phyloP scores from a whole-genome alignment of 2,329 filamentous ascomycete genomes.

The Trichoderma cornu-damae region DNA sequence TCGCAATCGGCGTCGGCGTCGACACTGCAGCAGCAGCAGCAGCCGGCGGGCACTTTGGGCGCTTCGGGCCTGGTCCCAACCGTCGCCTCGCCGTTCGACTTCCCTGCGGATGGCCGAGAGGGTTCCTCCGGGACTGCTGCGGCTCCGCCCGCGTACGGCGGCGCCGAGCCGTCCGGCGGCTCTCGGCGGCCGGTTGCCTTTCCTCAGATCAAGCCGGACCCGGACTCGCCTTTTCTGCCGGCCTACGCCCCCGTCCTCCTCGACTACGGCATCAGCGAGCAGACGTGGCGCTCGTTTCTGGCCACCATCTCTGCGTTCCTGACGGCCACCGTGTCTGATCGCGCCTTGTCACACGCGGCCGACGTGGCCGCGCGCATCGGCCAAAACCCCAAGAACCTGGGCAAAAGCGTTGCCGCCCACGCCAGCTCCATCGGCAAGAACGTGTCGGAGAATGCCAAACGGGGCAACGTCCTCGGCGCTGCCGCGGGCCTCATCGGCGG shows the following conservation, averaged over 20 bases:
- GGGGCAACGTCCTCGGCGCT: conserved; percentile 38
- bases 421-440: conserved; percentile 34
- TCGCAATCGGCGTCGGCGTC: background rate
- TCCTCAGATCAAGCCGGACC: conserved; percentile 34
- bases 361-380: conserved; percentile 37
- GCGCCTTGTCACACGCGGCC: conserved; percentile 40
- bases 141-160: conserved; percentile 22
- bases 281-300: conserved; percentile 34
- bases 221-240: conserved; percentile 36
- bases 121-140: background rate
- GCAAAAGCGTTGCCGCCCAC: conserved; percentile 35
- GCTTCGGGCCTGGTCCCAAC: conserved; percentile 24
- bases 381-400: conserved; percentile 33
- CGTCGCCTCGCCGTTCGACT: conserved; percentile 32
- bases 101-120: conserved; percentile 25
- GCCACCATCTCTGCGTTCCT: conserved; percentile 44
- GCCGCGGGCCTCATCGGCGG: conserved; percentile 35
- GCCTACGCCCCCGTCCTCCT: conserved; percentile 39
- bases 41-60: background rate
- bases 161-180: conserved; percentile 20
- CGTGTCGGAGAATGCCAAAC: conserved; percentile 35
- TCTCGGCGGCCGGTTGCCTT: conserved; percentile 32
- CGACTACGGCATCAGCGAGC: conserved; percentile 33
- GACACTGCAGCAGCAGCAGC: background rate
- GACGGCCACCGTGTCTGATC: conserved; percentile 40